Conservation (phyloP, 2,329 filamentous ascomycete species). For the Penicillium sp. region DNA sequence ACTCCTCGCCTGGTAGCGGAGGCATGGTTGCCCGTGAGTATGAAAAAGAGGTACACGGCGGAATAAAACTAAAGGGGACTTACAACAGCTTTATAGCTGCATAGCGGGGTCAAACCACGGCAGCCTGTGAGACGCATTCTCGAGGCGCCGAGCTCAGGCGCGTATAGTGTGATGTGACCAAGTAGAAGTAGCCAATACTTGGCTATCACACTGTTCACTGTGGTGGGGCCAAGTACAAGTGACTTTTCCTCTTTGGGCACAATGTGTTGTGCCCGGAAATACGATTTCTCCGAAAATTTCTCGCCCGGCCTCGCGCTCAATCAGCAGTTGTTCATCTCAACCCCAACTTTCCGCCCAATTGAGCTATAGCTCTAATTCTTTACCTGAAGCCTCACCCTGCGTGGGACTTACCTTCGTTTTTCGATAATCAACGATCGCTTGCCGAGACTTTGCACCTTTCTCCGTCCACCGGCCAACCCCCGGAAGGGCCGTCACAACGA, state of each 20-base stretch:
- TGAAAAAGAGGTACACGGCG: conserved; percentile 1
- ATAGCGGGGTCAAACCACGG: conserved; percentile 14
- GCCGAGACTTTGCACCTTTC: conserved; percentile 3
- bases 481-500: conserved; percentile 15
- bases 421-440: neutral
- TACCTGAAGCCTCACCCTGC: neutral
- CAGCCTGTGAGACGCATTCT: conserved; percentile 15
- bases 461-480: conserved; percentile 5
- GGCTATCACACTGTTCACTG: conserved; percentile 5
- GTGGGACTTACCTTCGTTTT: neutral
- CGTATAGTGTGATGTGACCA: conserved; percentile 24
- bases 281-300: conserved; percentile 38
- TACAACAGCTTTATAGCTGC: conserved; percentile 11
- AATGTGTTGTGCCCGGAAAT: conserved; percentile 7
- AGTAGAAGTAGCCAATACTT: conserved; percentile 11
- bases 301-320: conserved; percentile 12
- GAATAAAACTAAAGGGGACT: neutral
- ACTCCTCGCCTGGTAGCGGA: conserved; percentile 44
- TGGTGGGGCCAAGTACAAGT: conserved; percentile 3
- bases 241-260: neutral
- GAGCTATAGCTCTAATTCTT: neutral
- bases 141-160: conserved; percentile 21
- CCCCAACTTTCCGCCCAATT: neutral
- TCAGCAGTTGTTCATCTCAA: conserved; percentile 1
- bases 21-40: conserved; percentile 36